Evolutionary conservation across 23 red algal species (phyloP).

Genomic region (Gracilariopsis chorda): DNA sequence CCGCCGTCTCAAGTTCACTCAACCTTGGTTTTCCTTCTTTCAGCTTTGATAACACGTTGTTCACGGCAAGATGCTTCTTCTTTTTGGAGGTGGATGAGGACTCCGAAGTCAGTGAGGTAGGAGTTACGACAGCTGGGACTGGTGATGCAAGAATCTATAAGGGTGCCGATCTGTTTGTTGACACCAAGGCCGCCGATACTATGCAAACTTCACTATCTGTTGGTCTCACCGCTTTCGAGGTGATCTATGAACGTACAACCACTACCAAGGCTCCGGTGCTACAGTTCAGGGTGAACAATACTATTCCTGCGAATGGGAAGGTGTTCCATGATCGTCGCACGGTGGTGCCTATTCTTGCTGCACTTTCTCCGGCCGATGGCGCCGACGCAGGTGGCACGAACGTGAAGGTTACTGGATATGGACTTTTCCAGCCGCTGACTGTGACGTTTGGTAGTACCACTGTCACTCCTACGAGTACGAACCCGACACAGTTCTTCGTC

Average conservation of each 20-base stretch:
- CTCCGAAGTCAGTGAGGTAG: background rate
- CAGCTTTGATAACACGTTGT: slow-evolving; percentile 13
- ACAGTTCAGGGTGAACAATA: slow-evolving; percentile 27
- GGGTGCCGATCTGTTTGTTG: slow-evolving; percentile 37
- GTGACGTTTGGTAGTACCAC: slow-evolving; percentile 6
- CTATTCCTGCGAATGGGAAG: background rate
- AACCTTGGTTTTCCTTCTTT: slow-evolving; percentile 22
- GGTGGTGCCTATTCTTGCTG: slow-evolving; percentile 46
- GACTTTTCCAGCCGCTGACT: slow-evolving; percentile 25
- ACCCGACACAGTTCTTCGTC: slow-evolving; percentile 32
- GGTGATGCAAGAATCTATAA: slow-evolving; percentile 44
- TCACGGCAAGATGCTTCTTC: slow-evolving; percentile 52
- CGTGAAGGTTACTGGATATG: slow-evolving; percentile 40
- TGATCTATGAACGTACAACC: slow-evolving; percentile 35
- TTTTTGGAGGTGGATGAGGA: slow-evolving; percentile 47
- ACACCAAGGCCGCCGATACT: background rate
- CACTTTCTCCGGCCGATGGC: slow-evolving; percentile 15
- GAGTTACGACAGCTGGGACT: background rate
- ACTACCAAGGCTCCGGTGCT: background rate
- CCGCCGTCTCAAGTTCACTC: background rate
- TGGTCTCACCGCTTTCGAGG: slow-evolving; percentile 52
- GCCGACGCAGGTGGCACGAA: slow-evolving; percentile 9
- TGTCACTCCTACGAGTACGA: background rate
- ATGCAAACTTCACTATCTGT: background rate
- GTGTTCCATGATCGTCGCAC: slow-evolving; percentile 32